Evolutionary conservation across 352 stramenopile genomes (phyloP).

Genomic region (Globisporangium yorkense): DNA sequence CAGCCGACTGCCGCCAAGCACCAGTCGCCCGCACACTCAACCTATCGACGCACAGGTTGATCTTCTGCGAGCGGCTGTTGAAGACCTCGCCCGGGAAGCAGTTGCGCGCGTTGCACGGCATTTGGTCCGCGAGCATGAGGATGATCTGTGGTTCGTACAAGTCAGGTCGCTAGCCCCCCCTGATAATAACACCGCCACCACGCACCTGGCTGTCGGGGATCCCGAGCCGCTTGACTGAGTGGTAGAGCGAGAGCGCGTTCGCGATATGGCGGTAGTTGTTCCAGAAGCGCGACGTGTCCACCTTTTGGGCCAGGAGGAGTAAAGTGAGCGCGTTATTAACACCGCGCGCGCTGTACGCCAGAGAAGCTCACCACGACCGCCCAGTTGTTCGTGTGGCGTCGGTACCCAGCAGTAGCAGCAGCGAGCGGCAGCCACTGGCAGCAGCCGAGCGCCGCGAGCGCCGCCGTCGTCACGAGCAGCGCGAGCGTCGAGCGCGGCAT

Average conservation of each 20-base stretch:
- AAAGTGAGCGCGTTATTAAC: no score
- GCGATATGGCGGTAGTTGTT: constrained; percentile 97
- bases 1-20: not conserved
- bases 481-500: no score
- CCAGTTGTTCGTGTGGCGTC: constrained; percentile 85
- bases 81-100: constrained; percentile 89
- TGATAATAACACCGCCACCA: not conserved
- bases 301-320: constrained; percentile 24
- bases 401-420: constrained; percentile 26
- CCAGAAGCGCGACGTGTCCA: constrained; percentile 95
- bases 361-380: constrained; percentile 54
- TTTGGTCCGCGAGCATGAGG: constrained; percentile 96
- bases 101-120: constrained; percentile 90
- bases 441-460: constrained; percentile 18
- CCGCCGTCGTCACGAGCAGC: constrained; percentile 7
- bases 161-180: not conserved
- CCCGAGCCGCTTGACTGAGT: constrained; percentile 89
- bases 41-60: constrained; percentile 55
- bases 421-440: constrained; percentile 5
- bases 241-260: constrained; percentile 94
- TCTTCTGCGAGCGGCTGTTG: constrained; percentile 86
- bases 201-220: constrained; percentile 91
- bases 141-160: constrained; percentile 70
- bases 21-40: not conserved
- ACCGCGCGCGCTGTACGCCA: not conserved